Evolutionary conservation across 2,329 filamentous ascomycete genomes (phyloP).

Genomic region (Beauveria asiatica): DNA sequence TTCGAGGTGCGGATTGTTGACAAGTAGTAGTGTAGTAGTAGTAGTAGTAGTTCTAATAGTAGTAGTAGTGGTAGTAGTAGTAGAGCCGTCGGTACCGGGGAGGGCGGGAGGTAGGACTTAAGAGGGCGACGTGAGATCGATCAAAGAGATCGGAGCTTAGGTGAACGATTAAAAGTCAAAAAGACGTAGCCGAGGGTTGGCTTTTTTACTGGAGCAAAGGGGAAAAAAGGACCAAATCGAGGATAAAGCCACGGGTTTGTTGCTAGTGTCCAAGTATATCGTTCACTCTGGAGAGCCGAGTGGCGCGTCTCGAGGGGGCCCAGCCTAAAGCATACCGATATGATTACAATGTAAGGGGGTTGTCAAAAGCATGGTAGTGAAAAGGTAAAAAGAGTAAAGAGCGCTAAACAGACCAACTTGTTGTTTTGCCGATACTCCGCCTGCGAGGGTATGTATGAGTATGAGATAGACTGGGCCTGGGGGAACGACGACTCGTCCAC

Average conservation of each 20-base stretch:
- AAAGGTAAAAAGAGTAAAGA: background rate
- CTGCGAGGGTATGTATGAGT: background rate
- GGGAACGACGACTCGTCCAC: background rate
- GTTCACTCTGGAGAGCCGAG: background rate
- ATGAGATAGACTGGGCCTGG: background rate
- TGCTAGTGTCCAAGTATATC: background rate
- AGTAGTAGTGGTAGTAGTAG: background rate
- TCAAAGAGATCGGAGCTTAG: background rate
- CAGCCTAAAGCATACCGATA: background rate
- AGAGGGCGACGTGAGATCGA: background rate
- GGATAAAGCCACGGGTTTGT: background rate
- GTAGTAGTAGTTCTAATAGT: background rate
- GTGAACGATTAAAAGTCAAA: background rate
- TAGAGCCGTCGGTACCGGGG: background rate
- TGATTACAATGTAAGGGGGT: background rate
- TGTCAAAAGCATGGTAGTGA: background rate
- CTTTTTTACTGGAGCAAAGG: background rate
- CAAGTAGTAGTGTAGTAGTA: background rate
- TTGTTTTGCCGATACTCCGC: slow-evolving; percentile 1
- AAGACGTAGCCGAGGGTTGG: background rate
- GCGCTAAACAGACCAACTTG: background rate
- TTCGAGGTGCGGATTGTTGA: background rate
- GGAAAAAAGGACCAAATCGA: background rate
- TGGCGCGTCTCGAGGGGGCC: background rate
- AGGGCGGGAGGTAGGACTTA: background rate